Percentiles rank a stretch among this genome's conserved stretches.
Conservation (phyloP, 2,329 filamentous ascomycete species). For the Cladophialophora psammophila region DNA sequence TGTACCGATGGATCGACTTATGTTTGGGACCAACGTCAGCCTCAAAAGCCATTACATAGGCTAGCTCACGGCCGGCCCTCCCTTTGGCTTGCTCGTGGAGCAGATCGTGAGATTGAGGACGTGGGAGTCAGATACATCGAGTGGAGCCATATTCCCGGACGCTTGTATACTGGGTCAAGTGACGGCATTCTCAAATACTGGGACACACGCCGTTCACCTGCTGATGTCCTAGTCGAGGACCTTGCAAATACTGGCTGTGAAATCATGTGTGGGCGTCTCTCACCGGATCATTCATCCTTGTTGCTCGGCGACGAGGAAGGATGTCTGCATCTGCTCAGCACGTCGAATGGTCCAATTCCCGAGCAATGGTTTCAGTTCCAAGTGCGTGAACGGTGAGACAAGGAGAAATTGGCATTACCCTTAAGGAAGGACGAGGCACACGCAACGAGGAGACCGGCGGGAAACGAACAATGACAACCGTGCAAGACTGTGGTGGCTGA, state of each 20-base stretch:
- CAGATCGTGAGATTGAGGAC: constrained; percentile 59
- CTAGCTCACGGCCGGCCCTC: constrained; percentile 61
- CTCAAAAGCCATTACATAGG: constrained; percentile 55
- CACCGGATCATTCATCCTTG: constrained; percentile 61
- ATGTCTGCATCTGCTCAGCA: constrained; percentile 60
- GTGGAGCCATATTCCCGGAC: constrained; percentile 61
- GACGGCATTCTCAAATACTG: constrained; percentile 68
- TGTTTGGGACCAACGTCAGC: constrained; percentile 65
- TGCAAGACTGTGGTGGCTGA: neutral
- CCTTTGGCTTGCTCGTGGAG: constrained; percentile 52
- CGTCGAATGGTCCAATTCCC: constrained; percentile 7
- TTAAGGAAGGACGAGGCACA: neutral
- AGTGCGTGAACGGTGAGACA: constrained; percentile 1
- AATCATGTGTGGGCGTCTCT: constrained; percentile 66
- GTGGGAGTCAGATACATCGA: constrained; percentile 65
- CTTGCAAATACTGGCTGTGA: constrained; percentile 58
- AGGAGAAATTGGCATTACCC: neutral
- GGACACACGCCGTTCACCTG: constrained; percentile 61
- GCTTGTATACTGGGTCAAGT: constrained; percentile 67
- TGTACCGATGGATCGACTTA: constrained; percentile 68
- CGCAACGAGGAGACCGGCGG: neutral
- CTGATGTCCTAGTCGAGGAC: constrained; percentile 62
- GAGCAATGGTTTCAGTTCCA: constrained; percentile 5
- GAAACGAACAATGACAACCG: neutral
- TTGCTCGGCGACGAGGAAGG: constrained; percentile 66